Conservation (phyloP, 163 green algal species). For the Coccomyxa subellipsoidea region DNA sequence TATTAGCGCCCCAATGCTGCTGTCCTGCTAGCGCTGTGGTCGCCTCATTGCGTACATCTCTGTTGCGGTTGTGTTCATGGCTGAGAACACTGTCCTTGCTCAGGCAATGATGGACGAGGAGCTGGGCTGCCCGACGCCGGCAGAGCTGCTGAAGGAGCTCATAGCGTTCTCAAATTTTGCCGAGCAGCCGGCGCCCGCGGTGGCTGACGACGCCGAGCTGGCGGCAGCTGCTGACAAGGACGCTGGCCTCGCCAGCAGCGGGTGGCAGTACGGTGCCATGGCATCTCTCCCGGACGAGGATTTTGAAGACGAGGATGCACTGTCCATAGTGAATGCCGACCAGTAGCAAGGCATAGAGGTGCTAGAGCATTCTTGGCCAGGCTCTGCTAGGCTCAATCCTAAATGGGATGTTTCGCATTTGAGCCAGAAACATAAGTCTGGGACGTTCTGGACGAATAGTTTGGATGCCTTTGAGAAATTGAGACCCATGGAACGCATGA, state of each 20-base stretch:
- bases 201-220: neutral
- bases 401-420: no score
- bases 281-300: neutral
- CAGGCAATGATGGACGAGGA: neutral
- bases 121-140: neutral
- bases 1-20: no score
- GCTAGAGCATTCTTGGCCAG: neutral
- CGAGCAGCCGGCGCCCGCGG: neutral
- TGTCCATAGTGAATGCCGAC: neutral
- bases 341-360: neutral
- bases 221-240: no score
- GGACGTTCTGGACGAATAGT: no score
- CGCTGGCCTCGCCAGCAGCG: neutral
- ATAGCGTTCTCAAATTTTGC: neutral
- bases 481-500: no score
- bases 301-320: neutral
- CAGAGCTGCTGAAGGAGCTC: slow-evolving; percentile 2
- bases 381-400: neutral
- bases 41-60: no score
- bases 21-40: no score
- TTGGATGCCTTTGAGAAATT: no score
- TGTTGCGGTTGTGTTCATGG: no score
- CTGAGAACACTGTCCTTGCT: neutral
- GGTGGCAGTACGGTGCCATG: neutral
- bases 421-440: no score